These are phyloP conservation scores for Calonectria henricotiae DNA, from an alignment of 2,329 filamentous ascomycete species.

Conservation along the genomic window DNA sequence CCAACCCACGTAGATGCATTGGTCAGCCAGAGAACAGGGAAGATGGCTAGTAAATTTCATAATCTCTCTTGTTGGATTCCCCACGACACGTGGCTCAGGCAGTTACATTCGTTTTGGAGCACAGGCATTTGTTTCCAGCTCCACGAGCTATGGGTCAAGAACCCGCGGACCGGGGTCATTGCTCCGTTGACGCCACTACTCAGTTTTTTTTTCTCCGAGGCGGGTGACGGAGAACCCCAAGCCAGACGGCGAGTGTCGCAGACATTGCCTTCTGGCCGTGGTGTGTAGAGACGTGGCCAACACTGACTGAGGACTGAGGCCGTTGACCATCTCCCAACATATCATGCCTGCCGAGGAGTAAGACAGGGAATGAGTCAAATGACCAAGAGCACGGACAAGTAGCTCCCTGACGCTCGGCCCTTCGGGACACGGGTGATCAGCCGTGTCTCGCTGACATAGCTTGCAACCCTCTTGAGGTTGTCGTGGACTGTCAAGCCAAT, in stretches of 20 bases:
- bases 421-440: slow-evolving; percentile 10
- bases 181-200: slow-evolving; percentile 14
- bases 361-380: slow-evolving; percentile 10
- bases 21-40: background rate
- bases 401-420: background rate
- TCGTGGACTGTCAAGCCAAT: background rate
- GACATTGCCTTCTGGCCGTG: background rate
- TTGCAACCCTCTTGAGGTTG: background rate
- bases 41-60: slow-evolving; percentile 19
- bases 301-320: background rate
- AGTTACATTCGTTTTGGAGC: background rate
- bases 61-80: slow-evolving; percentile 13
- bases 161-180: slow-evolving; percentile 11
- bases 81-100: slow-evolving; percentile 18
- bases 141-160: background rate
- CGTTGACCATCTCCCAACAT: background rate
- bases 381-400: slow-evolving; percentile 6
- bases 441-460: slow-evolving; percentile 10
- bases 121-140: background rate
- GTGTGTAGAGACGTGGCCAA: background rate
- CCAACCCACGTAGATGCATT: slow-evolving; percentile 3
- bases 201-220: slow-evolving; percentile 1
- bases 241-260: background rate
- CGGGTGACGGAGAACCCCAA: slow-evolving; percentile 3
- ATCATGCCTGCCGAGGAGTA: slow-evolving; percentile 7